A percentile compares a stretch with the other conserved stretches of the same genome.
These are phyloP conservation scores for Neonectria sp. DNA, from an alignment of 2,329 filamentous ascomycete species.

Conservation along the genomic window DNA sequence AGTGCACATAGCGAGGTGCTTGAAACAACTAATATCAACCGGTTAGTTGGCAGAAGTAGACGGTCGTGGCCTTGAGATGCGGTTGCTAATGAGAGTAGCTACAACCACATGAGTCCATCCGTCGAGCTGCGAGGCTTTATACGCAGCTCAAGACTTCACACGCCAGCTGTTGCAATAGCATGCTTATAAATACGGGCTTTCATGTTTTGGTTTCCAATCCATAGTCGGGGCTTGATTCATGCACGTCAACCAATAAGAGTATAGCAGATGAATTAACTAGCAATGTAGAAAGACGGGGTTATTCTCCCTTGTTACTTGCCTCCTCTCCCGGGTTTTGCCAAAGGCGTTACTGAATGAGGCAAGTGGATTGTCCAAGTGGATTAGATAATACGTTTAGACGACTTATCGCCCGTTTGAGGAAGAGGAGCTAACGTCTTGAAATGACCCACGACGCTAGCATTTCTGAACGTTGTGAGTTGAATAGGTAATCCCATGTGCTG, in stretches of 20 bases:
- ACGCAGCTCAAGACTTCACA: too few species aligned
- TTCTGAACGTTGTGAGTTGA: too few species aligned
- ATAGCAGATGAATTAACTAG: too few species aligned
- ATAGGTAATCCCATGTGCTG: too few species aligned
- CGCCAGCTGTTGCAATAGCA: not conserved
- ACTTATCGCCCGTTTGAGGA: not conserved
- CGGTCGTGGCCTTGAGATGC: not conserved
- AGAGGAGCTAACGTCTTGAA: too few species aligned
- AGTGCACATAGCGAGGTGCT: not conserved
- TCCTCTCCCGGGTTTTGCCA: not conserved
- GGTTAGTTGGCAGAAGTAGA: not conserved
- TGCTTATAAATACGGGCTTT: not conserved
- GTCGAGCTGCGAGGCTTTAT: not conserved
- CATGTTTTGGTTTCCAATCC: not conserved
- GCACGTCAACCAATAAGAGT: too few species aligned
- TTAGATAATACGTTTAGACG: not conserved
- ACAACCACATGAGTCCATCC: not conserved
- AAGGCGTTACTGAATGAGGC: not conserved
- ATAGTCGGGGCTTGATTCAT: not conserved
- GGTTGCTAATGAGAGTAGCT: not conserved
- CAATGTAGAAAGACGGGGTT: too few species aligned
- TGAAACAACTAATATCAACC: too few species aligned
- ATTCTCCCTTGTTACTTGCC: not conserved
- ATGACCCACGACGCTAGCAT: too few species aligned
- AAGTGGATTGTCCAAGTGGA: not conserved